These are phyloP conservation scores for Tilletia caries DNA, from an alignment of 1,284 basidiomycete genomes.

Conservation along the genomic window DNA sequence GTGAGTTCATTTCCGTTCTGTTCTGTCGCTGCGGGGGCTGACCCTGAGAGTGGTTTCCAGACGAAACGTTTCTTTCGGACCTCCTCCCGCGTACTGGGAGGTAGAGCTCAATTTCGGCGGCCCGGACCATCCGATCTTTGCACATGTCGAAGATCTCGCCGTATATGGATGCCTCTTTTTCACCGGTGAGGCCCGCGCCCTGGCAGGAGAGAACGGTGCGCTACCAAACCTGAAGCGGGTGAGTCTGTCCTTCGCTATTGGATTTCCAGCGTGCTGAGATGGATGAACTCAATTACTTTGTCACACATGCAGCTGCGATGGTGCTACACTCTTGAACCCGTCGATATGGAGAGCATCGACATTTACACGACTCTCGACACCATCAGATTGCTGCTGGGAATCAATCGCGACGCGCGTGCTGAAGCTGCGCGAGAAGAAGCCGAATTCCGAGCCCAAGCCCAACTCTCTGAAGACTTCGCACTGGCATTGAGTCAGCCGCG, in stretches of 20 bases:
- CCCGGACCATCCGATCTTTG: not conserved
- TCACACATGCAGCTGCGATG: not conserved
- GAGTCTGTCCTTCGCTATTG: not conserved
- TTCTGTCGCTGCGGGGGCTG: not conserved
- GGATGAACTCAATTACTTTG: not conserved
- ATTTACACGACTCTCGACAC: not conserved
- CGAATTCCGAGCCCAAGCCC: not conserved
- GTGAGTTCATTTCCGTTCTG: not conserved
- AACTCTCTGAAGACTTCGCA: not conserved
- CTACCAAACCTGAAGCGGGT: not conserved
- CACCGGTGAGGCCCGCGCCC: not conserved
- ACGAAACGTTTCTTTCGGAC: not conserved
- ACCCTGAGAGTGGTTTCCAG: not conserved
- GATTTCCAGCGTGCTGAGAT: not conserved
- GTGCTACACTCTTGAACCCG: slow-evolving; percentile 2
- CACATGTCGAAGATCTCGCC: not conserved
- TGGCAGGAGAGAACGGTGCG: not conserved
- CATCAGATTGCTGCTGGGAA: not conserved
- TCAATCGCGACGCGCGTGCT: not conserved
- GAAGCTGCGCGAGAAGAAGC: not conserved
- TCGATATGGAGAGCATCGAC: not conserved
- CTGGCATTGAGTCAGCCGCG: not conserved
- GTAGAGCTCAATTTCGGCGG: not conserved
- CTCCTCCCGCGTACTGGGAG: slow-evolving; percentile 4
- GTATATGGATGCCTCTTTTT: slow-evolving; percentile 1